Conservation (phyloP, 148 eudicot genomes). For the Heliosperma pusillum region DNA sequence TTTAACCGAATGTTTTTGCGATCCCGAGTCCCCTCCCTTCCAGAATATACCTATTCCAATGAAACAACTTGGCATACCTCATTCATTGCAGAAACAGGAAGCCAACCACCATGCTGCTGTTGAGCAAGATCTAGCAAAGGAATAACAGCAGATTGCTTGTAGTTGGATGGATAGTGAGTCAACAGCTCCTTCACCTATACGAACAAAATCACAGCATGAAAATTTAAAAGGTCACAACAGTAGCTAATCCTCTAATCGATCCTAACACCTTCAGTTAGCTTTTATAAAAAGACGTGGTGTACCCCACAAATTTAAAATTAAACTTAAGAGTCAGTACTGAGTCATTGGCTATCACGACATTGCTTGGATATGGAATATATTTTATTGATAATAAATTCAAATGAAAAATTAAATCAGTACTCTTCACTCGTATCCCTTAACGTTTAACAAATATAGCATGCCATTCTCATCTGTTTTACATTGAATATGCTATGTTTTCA, state of each 20-base stretch:
- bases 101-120: constrained; percentile 99
- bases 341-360: not conserved
- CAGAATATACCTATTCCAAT: not conserved
- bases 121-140: constrained; percentile 97
- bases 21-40: not conserved
- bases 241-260: not conserved
- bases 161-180: constrained; percentile 90
- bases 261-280: not conserved
- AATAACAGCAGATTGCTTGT: constrained; percentile 98
- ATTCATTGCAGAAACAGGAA: constrained; percentile 98
- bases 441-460: no score
- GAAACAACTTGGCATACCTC: constrained; percentile 44
- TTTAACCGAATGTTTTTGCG: not conserved
- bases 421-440: no score
- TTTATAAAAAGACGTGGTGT: not conserved
- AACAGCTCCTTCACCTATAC: constrained; percentile 79
- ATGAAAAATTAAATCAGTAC: no score
- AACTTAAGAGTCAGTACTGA: not conserved
- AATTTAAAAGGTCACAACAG: not conserved
- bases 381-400: no score
- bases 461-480: no score
- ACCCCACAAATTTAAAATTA: not conserved
- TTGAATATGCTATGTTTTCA: no score
- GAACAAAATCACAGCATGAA: constrained; percentile 14
- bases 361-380: no score